These are phyloP conservation scores for Danielia reshetovae DNA, from an alignment of 805 yeast genomes.

Conservation along the genomic window DNA sequence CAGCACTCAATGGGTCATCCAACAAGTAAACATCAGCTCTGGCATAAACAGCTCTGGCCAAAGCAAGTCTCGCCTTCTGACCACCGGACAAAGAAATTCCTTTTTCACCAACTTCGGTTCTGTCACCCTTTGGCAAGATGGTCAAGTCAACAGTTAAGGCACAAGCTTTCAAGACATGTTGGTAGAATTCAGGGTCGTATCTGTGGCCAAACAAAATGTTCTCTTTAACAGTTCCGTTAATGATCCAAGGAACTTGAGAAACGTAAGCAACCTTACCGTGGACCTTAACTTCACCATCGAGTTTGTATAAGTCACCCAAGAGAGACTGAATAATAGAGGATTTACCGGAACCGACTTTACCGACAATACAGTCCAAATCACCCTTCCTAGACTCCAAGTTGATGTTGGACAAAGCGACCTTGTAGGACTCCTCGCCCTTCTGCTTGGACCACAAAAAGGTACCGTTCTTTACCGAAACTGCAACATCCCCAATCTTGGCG, in stretches of 20 bases:
- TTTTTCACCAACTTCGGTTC: conserved; percentile 92
- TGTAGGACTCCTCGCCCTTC: conserved; percentile 52
- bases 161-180: conserved; percentile 80
- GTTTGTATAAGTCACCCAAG: conserved; percentile 77
- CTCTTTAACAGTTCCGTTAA: conserved; percentile 90
- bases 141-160: conserved; percentile 77
- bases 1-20: conserved; percentile 94
- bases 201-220: conserved; percentile 88
- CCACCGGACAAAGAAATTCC: conserved; percentile 97
- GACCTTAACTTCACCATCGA: conserved; percentile 65
- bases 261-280: conserved; percentile 85
- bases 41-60: conserved; percentile 94
- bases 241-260: conserved; percentile 94
- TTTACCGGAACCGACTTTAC: conserved; percentile 88
- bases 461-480: conserved; percentile 59
- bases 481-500: conserved; percentile 57
- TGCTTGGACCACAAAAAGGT: conserved; percentile 77
- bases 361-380: conserved; percentile 79
- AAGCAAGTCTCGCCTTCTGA: conserved; percentile 90
- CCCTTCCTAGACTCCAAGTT: conserved; percentile 67
- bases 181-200: conserved; percentile 77
- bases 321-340: conserved; percentile 76
- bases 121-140: conserved; percentile 83
- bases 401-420: conserved; percentile 62
- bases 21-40: conserved; percentile 87